Conservation (phyloP, 2,329 filamentous ascomycete species). For the Bipolaris gigantea region DNA sequence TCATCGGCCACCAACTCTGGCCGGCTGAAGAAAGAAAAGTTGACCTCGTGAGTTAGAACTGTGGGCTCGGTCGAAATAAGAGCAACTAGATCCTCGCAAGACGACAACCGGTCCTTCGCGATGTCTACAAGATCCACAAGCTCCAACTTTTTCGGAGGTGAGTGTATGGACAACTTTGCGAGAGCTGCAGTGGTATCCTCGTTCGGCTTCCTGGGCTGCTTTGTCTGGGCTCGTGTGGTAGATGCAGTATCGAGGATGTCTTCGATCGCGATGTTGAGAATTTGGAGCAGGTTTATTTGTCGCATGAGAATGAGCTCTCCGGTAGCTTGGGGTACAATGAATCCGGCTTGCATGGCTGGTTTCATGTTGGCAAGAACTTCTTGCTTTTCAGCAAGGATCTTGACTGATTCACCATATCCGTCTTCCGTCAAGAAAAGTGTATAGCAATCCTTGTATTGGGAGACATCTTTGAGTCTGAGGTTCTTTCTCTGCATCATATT, state of each 20-base stretch:
- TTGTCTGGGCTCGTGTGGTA: constrained; percentile 26
- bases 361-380: constrained; percentile 21
- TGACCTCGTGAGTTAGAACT: constrained; percentile 32
- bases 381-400: constrained; percentile 22
- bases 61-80: constrained; percentile 29
- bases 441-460: constrained; percentile 36
- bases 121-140: constrained; percentile 26
- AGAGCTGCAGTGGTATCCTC: constrained; percentile 36
- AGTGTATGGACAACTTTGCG: constrained; percentile 38
- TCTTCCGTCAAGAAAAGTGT: constrained; percentile 44
- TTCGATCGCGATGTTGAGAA: constrained; percentile 49
- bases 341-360: constrained; percentile 19
- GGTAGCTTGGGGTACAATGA: constrained; percentile 24
- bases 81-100: constrained; percentile 41
- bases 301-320: constrained; percentile 46
- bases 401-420: constrained; percentile 45
- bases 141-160: constrained; percentile 8
- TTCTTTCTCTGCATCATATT: constrained; percentile 41
- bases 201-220: constrained; percentile 34
- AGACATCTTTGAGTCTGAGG: constrained; percentile 33
- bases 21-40: constrained; percentile 45
- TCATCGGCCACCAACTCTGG: constrained; percentile 52
- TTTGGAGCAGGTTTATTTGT: constrained; percentile 44
- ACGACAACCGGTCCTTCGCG: background rate
- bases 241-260: constrained; percentile 49